A percentile compares a stretch with the other conserved stretches of the same genome.
Evolutionary conservation across 2,329 filamentous ascomycete species (phyloP).

Genomic region (Ascosphaera aggregata): DNA sequence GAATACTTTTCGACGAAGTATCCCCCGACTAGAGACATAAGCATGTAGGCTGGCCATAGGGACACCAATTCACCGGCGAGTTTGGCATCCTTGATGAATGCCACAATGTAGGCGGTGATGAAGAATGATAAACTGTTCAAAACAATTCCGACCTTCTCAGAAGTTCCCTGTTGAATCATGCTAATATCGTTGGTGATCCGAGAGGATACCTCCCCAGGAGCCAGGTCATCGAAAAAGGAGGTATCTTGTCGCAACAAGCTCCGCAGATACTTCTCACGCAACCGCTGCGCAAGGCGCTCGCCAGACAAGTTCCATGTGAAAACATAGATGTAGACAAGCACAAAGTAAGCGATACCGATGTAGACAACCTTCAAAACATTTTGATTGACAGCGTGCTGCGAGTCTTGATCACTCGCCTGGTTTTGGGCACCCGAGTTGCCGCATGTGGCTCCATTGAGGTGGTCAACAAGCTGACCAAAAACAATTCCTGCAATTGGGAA

Average conservation of each 20-base stretch:
- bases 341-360: slow-evolving; percentile 33
- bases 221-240: slow-evolving; percentile 23
- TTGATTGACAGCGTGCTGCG: slow-evolving; percentile 20
- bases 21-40: slow-evolving; percentile 22
- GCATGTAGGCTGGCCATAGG: slow-evolving; percentile 22
- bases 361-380: slow-evolving; percentile 34
- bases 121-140: slow-evolving; percentile 24
- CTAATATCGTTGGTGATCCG: slow-evolving; percentile 24
- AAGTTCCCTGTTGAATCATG: slow-evolving; percentile 23
- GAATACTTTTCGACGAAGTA: slow-evolving; percentile 23
- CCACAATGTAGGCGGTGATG: slow-evolving; percentile 24
- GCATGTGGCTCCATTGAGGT: slow-evolving; percentile 10
- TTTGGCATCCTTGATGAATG: slow-evolving; percentile 24
- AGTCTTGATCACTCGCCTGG: background rate
- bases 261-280: slow-evolving; percentile 33
- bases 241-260: slow-evolving; percentile 31
- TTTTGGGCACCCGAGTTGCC: background rate
- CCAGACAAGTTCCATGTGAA: slow-evolving; percentile 36
- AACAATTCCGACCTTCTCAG: slow-evolving; percentile 26
- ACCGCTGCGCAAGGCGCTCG: slow-evolving; percentile 32
- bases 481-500: slow-evolving; percentile 12
- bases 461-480: slow-evolving; percentile 12
- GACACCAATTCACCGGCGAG: slow-evolving; percentile 24
- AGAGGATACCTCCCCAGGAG: slow-evolving; percentile 23
- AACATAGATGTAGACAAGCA: slow-evolving; percentile 34